Conservation (phyloP, 768 basidiomycete genomes). For the Roridomyces roridus region DNA sequence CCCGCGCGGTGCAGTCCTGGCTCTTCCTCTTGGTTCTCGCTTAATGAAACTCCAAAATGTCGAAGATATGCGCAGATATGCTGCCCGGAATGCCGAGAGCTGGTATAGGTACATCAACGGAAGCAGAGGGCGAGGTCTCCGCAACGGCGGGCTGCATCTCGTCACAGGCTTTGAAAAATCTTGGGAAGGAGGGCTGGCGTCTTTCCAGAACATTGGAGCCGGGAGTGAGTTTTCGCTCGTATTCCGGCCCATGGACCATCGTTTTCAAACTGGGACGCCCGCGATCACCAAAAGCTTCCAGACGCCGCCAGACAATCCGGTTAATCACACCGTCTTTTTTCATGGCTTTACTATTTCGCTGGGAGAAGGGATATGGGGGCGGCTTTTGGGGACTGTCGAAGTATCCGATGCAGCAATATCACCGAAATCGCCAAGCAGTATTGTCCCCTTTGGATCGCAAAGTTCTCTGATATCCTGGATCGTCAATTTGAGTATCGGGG, state of each 20-base stretch:
- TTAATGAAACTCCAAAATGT: conserved; percentile 13
- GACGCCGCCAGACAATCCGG: too few relatives aligned
- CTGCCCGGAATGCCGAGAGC: conserved; percentile 14
- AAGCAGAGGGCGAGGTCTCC: background rate
- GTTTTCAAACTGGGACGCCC: too few relatives aligned
- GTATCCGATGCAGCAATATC: too few relatives aligned
- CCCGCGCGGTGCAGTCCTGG: conserved; percentile 21
- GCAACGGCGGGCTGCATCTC: conserved; percentile 21
- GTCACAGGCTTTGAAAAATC: conserved; percentile 27
- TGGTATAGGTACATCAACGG: conserved; percentile 24
- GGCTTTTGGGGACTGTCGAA: too few relatives aligned
- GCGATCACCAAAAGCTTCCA: too few relatives aligned
- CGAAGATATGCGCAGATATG: conserved; percentile 8
- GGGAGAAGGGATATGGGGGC: too few relatives aligned
- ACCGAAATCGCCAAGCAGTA: too few relatives aligned
- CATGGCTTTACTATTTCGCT: too few relatives aligned
- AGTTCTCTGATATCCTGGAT: too few relatives aligned
- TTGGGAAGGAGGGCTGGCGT: conserved; percentile 11
- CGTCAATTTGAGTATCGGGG: too few relatives aligned
- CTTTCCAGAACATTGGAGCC: background rate
- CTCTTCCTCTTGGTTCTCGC: conserved; percentile 21
- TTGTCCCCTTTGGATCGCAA: too few relatives aligned
- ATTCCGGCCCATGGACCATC: background rate
- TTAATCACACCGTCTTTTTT: too few relatives aligned
- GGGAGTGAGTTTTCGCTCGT: background rate